phyloP scores from a whole-genome alignment of 2,329 filamentous ascomycete species.

The Allantophomopsis lycopodina region DNA sequence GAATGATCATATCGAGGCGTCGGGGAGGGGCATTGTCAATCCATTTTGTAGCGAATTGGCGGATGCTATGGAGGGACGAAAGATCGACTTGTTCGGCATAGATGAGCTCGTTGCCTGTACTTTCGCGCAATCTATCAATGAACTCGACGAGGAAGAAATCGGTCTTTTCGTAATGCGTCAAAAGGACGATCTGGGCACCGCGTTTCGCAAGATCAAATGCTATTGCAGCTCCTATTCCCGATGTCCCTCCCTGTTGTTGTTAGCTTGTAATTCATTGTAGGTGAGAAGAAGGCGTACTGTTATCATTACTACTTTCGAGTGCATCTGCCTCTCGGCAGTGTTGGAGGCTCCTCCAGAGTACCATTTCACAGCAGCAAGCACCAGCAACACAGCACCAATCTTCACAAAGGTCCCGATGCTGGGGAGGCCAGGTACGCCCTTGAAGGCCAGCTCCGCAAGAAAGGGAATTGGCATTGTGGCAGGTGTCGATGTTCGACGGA shows the following conservation, averaged over 20 bases:
- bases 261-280: constrained; percentile 9
- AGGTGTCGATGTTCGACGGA: not conserved
- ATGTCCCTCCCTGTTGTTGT: constrained; percentile 59
- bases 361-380: constrained; percentile 49
- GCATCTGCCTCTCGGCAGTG: constrained; percentile 67
- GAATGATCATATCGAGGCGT: constrained; percentile 77
- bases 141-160: constrained; percentile 89
- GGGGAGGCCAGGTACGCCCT: constrained; percentile 10
- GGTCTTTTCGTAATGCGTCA: constrained; percentile 67
- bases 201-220: constrained; percentile 62
- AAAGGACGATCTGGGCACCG: constrained; percentile 81
- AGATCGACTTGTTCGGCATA: constrained; percentile 95
- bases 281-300: constrained; percentile 41
- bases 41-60: constrained; percentile 92
- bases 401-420: constrained; percentile 33
- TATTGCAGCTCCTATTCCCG: constrained; percentile 73
- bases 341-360: constrained; percentile 69
- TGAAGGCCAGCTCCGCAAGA: constrained; percentile 9
- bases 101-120: constrained; percentile 72
- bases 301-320: constrained; percentile 85
- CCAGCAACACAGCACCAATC: constrained; percentile 34
- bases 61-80: constrained; percentile 75
- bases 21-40: constrained; percentile 88
- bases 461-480: constrained; percentile 17
- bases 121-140: constrained; percentile 71